Conservation (phyloP, 331 rosid genomes). For the Stylosanthes scabra region DNA sequence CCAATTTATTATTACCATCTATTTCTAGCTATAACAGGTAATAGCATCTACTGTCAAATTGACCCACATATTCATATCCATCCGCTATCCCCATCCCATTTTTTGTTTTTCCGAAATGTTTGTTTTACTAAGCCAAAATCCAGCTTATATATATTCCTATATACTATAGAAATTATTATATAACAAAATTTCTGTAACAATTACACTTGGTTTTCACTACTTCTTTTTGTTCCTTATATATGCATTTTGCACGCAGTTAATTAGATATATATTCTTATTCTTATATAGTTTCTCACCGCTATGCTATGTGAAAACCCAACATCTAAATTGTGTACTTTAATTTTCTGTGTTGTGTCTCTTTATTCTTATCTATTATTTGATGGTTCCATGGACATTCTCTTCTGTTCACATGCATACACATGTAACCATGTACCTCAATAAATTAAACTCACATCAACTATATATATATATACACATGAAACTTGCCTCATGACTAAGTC, state of each 20-base stretch:
- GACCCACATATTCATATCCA: no score
- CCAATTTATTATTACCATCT: no score
- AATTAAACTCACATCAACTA: not conserved
- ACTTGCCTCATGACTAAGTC: constrained; percentile 26
- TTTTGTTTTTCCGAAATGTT: no score
- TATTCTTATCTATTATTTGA: constrained; percentile 27
- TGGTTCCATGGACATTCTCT: constrained; percentile 47
- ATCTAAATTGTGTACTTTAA: constrained; percentile 27
- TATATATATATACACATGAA: no score
- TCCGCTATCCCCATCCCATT: no score
- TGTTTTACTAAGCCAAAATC: no score
- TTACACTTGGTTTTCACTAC: constrained; percentile 44
- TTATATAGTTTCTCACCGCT: constrained; percentile 40
- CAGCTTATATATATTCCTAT: no score
- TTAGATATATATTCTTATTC: constrained; percentile 12
- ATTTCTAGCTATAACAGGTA: no score
- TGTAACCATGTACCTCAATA: constrained; percentile 12
- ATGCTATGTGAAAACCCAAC: constrained; percentile 37
- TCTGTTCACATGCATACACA: constrained; percentile 34
- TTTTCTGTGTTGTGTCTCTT: not conserved
- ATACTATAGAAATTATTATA: no score
- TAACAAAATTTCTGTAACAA: not conserved
- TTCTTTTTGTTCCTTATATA: constrained; percentile 48
- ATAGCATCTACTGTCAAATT: no score
- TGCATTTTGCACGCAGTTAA: constrained; percentile 43